Conservation (phyloP, 2,329 filamentous ascomycete species). For the Annulohypoxylon truncatum region DNA sequence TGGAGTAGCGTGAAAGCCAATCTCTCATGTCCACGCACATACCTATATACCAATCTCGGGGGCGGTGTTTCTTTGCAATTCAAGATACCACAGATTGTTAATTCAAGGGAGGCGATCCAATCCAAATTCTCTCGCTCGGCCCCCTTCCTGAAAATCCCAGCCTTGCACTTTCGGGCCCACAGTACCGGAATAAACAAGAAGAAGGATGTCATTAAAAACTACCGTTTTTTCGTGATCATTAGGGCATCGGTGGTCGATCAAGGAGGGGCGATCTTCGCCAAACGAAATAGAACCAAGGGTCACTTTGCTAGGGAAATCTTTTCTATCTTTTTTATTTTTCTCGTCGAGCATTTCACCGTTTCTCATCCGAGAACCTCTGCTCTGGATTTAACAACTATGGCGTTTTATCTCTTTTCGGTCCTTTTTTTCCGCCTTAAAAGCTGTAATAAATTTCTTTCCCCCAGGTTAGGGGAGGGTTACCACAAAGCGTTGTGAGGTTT, state of each 20-base stretch:
- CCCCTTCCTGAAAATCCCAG: neutral
- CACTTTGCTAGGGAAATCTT: neutral
- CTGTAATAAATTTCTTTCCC: conserved; percentile 8
- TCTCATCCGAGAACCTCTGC: neutral
- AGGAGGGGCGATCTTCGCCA: neutral
- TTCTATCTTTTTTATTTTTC: neutral
- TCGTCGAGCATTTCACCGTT: neutral
- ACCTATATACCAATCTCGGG: conserved; percentile 27
- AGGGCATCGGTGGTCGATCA: neutral
- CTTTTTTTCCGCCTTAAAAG: neutral
- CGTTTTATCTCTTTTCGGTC: neutral
- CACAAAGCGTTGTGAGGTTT: conserved; percentile 21
- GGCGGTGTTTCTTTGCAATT: conserved; percentile 30
- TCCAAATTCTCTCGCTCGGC: neutral
- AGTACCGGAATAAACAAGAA: conserved; percentile 6
- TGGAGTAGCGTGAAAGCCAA: conserved; percentile 7
- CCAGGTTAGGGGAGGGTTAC: conserved; percentile 8
- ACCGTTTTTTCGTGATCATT: neutral
- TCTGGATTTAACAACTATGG: neutral
- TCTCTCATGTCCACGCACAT: conserved; percentile 1
- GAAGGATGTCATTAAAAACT: neutral
- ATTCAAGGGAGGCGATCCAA: conserved; percentile 13
- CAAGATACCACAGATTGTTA: conserved; percentile 34
- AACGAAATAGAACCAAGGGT: neutral
- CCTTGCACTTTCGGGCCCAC: neutral